phyloP scores from a whole-genome alignment of 345 rosid genomes.

The Trapa incisa region DNA sequence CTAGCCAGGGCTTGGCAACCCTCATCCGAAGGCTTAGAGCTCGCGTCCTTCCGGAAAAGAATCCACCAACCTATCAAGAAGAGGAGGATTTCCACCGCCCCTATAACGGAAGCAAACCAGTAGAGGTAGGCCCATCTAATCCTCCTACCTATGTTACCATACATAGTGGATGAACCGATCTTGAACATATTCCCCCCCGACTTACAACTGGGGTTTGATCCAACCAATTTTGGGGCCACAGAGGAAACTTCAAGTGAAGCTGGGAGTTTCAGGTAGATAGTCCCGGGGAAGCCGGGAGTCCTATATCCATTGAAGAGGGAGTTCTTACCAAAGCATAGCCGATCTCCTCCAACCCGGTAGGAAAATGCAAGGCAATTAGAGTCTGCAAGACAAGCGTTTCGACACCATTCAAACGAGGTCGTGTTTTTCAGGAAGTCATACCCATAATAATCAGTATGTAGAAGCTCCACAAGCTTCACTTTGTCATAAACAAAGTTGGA shows the following conservation, averaged over 20 bases:
- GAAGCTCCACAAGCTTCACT: constrained; percentile 17
- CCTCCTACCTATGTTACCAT: too few species aligned
- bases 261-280: too few species aligned
- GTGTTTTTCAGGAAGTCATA: background rate
- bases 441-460: background rate
- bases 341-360: constrained; percentile 8
- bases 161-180: too few species aligned
- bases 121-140: too few species aligned
- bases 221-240: background rate
- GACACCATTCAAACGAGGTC: constrained; percentile 16
- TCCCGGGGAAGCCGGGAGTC: too few species aligned
- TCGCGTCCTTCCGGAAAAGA: constrained; percentile 11
- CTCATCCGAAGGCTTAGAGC: constrained; percentile 9
- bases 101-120: constrained; percentile 12
- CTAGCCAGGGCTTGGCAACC: constrained; percentile 18
- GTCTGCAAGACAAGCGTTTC: constrained; percentile 12
- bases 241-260: too few species aligned
- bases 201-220: constrained; percentile 6
- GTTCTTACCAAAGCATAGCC: too few species aligned
- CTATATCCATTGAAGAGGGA: too few species aligned
- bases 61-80: constrained; percentile 20
- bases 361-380: constrained; percentile 20
- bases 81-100: constrained; percentile 24
- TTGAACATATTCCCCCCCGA: background rate
- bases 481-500: constrained; percentile 1